Conservation (phyloP, 2,329 filamentous ascomycete genomes). For the Paraconiothyrium brasiliense region DNA sequence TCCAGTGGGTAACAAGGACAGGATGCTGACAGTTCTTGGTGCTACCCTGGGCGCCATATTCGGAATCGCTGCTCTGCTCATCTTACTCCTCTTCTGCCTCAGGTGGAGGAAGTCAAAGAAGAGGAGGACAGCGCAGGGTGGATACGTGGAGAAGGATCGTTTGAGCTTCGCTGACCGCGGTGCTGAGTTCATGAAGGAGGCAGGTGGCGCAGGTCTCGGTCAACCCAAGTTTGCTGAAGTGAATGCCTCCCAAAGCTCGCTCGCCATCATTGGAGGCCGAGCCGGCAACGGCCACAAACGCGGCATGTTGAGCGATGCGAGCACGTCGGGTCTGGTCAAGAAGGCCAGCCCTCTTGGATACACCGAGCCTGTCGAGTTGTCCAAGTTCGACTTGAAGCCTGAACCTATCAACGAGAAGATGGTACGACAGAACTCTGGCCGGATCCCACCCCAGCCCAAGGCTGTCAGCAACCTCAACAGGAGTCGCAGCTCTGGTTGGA, state of each 20-base stretch:
- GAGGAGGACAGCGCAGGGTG: slow-evolving; percentile 68
- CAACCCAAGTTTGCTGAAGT: slow-evolving; percentile 39
- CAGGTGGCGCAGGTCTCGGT: slow-evolving; percentile 52
- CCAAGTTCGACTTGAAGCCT: slow-evolving; percentile 54
- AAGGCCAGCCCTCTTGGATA: slow-evolving; percentile 57
- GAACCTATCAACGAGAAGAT: slow-evolving; percentile 42
- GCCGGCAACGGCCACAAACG: slow-evolving; percentile 60
- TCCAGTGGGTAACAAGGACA: slow-evolving; percentile 54
- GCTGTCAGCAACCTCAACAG: slow-evolving; percentile 30
- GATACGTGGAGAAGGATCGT: slow-evolving; percentile 54
- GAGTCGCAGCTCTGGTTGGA: slow-evolving; percentile 75
- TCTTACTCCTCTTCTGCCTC: slow-evolving; percentile 75
- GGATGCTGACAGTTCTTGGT: slow-evolving; percentile 73
- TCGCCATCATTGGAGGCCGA: slow-evolving; percentile 65
- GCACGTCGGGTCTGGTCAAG: slow-evolving; percentile 68
- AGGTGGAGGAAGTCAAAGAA: slow-evolving; percentile 68
- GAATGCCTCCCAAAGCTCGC: slow-evolving; percentile 52
- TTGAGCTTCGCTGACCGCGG: slow-evolving; percentile 62
- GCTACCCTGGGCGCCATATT: slow-evolving; percentile 84
- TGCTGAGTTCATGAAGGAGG: slow-evolving; percentile 63
- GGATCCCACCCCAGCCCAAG: slow-evolving; percentile 24
- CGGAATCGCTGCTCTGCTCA: slow-evolving; percentile 75
- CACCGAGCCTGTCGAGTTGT: slow-evolving; percentile 56
- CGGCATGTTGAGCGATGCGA: slow-evolving; percentile 66
- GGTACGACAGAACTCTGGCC: slow-evolving; percentile 49